Evolutionary conservation across 257 asterid species (phyloP).

Genomic region (Handroanthus guayacan): DNA sequence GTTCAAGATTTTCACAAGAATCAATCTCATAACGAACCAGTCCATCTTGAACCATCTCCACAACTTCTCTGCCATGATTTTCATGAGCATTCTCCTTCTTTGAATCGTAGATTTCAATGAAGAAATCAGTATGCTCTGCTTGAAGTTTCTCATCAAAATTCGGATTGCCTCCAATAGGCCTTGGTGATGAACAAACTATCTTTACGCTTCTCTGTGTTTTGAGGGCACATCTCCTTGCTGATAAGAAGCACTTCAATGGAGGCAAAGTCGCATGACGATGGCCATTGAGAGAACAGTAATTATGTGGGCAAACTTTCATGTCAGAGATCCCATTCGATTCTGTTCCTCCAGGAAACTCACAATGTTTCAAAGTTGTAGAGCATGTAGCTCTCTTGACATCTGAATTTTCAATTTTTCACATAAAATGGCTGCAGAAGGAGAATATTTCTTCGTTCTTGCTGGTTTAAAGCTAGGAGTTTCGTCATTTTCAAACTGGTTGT

Average conservation of each 20-base stretch:
- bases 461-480: slow-evolving; percentile 58
- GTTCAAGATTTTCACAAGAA: background rate
- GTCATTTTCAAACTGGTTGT: slow-evolving; percentile 32
- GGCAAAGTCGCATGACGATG: slow-evolving; percentile 58
- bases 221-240: slow-evolving; percentile 55
- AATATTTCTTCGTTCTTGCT: background rate
- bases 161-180: slow-evolving; percentile 20
- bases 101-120: background rate
- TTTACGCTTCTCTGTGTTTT: slow-evolving; percentile 55
- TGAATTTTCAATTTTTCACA: background rate
- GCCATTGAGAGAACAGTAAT: slow-evolving; percentile 67
- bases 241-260: slow-evolving; percentile 61
- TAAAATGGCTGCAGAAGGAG: background rate
- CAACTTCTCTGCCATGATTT: background rate
- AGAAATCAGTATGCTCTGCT: background rate
- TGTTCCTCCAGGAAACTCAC: slow-evolving; percentile 53
- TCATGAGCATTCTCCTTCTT: background rate
- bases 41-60: slow-evolving; percentile 18
- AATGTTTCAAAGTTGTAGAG: slow-evolving; percentile 61
- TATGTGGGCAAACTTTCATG: slow-evolving; percentile 60
- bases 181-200: slow-evolving; percentile 54
- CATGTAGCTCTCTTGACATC: slow-evolving; percentile 49
- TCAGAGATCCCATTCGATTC: slow-evolving; percentile 59
- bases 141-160: slow-evolving; percentile 13
- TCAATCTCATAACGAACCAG: slow-evolving; percentile 6